These are phyloP conservation scores for Xylaria sp. DNA, from an alignment of 2,329 filamentous ascomycete genomes.

Conservation along the genomic window DNA sequence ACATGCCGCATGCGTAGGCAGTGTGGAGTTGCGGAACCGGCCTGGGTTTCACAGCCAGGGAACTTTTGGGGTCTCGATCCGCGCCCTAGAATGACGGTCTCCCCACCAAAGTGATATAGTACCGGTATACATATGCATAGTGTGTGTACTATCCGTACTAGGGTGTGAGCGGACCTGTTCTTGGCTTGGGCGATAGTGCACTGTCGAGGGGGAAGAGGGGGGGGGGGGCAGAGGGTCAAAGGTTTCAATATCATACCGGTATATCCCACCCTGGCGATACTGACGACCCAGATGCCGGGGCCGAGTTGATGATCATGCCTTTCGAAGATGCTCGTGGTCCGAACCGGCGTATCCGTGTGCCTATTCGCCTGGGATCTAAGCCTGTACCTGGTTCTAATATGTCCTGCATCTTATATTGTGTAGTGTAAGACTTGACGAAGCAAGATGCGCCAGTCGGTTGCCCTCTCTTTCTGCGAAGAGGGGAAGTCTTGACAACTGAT, in stretches of 20 bases:
- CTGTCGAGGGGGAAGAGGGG: no score
- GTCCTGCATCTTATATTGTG: no score
- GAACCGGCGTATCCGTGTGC: not conserved
- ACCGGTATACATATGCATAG: not conserved
- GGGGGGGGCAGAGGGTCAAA: not conserved
- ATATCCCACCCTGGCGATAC: conserved; percentile 7
- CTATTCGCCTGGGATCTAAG: not conserved
- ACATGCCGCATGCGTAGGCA: not conserved
- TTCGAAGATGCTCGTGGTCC: not conserved
- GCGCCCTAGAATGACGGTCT: not conserved
- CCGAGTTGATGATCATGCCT: not conserved
- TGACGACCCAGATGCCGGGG: conserved; percentile 6
- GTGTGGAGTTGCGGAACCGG: no score
- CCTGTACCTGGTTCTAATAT: not conserved
- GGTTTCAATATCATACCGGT: not conserved
- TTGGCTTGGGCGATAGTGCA: not conserved
- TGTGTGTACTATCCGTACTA: not conserved
- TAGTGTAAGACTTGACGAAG: conserved; percentile 1
- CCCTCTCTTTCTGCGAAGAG: conserved; percentile 1
- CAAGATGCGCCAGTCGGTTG: not conserved
- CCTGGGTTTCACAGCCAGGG: not conserved
- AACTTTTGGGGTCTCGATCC: not conserved
- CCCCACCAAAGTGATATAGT: no score
- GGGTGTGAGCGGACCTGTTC: not conserved
- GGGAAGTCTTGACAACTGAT: conserved; percentile 1